Evolutionary conservation across 805 yeast genomes (phyloP), one percentile per base, ranked within the genome.

Genomic region (Metschnikowia cubensis): DNA sequence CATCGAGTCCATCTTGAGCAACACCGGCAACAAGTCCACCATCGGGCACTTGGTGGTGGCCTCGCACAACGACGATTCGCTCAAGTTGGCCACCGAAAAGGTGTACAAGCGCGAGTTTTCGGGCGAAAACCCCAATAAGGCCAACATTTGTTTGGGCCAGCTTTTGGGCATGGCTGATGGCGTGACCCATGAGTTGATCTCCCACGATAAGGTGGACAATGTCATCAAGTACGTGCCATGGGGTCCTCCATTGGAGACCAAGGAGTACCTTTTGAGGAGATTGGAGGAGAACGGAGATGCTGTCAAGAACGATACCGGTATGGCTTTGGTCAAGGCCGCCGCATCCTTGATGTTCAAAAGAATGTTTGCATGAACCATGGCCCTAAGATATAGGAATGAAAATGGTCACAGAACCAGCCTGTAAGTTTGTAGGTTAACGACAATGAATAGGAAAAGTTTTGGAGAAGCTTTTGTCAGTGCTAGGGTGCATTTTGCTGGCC

Each of bases 211-310:
- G 41, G 87, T 81, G 41, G 81, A 77, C 53, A 89, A 89, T 62
- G 84, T 91, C 48, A 84, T 92, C 70, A 92, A 92, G 71, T 91
- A 92, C 65, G 97, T 91, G 54, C 96, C 97, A 15, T 91, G 97
- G 97, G 97, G 97, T 8, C 97, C 97, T 33, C 95, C 96, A 49
- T 70, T 82, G 58, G 97, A 92, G 71, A 90, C 97, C 51, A 89
- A 88, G 72, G 96, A 89, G 59, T 91, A 91, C 65, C 71, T 91
- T 53, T 74, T 84, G 54, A 84, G 98, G 75, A 82, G 98, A 71
- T 75, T 91, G 54, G 97, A 91, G 72, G 98, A 91, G 72, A 91
- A 91, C 64, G 97, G 97, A 21, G 97, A 91, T 68, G 96, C 96
- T 8, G 95, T 89, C 6, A 84, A 92, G 73, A 77, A 77, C 49